A percentile compares a stretch with the other conserved stretches of the same genome.
phyloP scores from a whole-genome alignment of 257 asterid species.

The Nicotiana paniculata region DNA sequence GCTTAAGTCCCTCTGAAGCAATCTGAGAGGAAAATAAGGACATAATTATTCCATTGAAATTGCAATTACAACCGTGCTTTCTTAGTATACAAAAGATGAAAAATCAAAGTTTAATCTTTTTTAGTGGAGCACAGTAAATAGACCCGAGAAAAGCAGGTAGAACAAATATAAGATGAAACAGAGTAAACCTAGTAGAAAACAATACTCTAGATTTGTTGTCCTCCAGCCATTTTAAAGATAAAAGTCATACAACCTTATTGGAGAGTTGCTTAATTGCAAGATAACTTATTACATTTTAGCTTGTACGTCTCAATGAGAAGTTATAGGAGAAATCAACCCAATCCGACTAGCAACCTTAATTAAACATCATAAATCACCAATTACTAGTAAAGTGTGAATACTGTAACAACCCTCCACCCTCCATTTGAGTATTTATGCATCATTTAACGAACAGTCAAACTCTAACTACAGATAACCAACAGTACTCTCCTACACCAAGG shows the following conservation, averaged over 20 bases:
- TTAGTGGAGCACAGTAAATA: neutral
- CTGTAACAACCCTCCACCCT: no score
- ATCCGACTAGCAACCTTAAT: neutral
- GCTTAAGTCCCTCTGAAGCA: constrained; percentile 38
- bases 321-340: neutral
- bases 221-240: neutral
- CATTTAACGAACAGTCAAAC: neutral
- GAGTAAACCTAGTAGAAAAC: neutral
- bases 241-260: neutral
- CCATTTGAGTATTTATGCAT: no score
- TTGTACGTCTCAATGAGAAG: neutral
- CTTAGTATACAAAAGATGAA: neutral
- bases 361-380: neutral
- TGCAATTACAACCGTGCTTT: neutral
- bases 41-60: neutral
- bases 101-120: neutral
- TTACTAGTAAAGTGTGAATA: neutral
- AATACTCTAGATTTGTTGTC: neutral
- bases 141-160: neutral
- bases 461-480: neutral
- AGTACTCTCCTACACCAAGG: neutral
- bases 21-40: constrained; percentile 9
- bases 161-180: neutral
- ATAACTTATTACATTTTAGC: no score
- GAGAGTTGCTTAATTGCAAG: no score